phyloP scores from a whole-genome alignment of 805 yeast species.

The Yarrowia divulgata region DNA sequence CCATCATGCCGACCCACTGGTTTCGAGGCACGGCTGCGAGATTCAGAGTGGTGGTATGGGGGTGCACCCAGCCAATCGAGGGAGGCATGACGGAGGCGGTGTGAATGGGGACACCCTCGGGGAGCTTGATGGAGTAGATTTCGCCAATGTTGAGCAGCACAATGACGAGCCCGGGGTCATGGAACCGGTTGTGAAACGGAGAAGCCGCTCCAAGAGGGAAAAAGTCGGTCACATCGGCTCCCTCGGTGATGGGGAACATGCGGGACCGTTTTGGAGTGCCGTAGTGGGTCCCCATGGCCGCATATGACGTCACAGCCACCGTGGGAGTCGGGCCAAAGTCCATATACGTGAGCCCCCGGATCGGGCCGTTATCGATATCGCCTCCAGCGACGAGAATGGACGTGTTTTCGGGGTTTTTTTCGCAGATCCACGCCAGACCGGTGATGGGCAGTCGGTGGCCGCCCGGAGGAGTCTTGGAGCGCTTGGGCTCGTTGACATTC shows the following conservation, averaged over 20 bases:
- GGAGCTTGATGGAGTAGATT: conserved; percentile 65
- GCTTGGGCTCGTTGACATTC: conserved; percentile 63
- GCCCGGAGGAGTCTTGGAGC: conserved; percentile 40
- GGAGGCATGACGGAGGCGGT: conserved; percentile 77
- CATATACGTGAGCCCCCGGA: conserved; percentile 60
- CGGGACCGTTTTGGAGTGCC: conserved; percentile 63
- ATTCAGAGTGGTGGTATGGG: conserved; percentile 65
- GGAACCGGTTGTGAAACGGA: conserved; percentile 83
- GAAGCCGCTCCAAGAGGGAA: conserved; percentile 64
- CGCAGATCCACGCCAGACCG: conserved; percentile 78
- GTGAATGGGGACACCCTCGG: conserved; percentile 60
- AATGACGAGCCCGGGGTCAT: conserved; percentile 72
- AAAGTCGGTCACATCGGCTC: conserved; percentile 55
- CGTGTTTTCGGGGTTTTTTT: conserved; percentile 79
- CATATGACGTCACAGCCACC: conserved; percentile 81
- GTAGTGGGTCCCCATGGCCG: conserved; percentile 80
- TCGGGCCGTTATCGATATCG: conserved; percentile 55
- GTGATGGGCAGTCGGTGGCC: conserved; percentile 53
- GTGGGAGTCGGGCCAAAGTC: conserved; percentile 80
- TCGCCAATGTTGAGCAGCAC: conserved; percentile 69
- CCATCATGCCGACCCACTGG: conserved; percentile 82
- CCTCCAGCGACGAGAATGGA: conserved; percentile 76
- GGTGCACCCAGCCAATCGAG: conserved; percentile 77
- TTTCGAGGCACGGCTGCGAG: conserved; percentile 66
- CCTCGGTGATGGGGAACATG: conserved; percentile 61